Evolutionary conservation across 1,139 yeast genomes (phyloP).

Genomic region (Eremothecium sinecaudum): DNA sequence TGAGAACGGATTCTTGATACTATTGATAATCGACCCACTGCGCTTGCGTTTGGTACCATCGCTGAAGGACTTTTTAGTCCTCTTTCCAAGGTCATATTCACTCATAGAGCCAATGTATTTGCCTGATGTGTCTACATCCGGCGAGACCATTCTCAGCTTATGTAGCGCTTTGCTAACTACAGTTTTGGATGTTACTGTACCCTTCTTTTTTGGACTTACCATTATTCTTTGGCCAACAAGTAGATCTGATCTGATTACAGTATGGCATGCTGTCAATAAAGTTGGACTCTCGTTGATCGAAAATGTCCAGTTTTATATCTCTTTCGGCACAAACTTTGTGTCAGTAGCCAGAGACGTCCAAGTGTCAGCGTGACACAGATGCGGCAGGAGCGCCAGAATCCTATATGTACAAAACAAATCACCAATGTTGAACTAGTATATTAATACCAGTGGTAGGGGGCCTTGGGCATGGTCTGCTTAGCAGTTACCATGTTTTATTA

Average conservation of each 20-base stretch:
- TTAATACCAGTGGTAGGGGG: too few species aligned
- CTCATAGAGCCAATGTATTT: background rate
- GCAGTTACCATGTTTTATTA: too few species aligned
- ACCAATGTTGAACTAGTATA: too few species aligned
- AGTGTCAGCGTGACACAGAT: constrained; percentile 1
- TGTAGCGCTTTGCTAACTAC: constrained; percentile 4
- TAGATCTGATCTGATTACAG: constrained; percentile 1
- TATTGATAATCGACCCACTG: constrained; percentile 5
- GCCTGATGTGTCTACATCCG: constrained; percentile 2
- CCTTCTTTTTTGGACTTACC: constrained; percentile 1
- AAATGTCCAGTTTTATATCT: constrained; percentile 3
- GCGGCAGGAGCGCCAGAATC: too few species aligned
- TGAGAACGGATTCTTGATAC: constrained; percentile 6
- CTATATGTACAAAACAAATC: too few species aligned
- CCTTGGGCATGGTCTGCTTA: too few species aligned
- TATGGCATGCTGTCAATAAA: background rate
- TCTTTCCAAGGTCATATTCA: background rate
- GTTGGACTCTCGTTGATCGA: background rate
- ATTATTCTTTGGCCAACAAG: constrained; percentile 1
- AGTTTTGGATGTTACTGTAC: constrained; percentile 3
- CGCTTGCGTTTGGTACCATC: constrained; percentile 4
- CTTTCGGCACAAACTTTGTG: constrained; percentile 3
- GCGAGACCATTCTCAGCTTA: constrained; percentile 5
- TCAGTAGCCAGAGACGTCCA: constrained; percentile 2
- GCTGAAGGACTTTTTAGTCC: background rate